Evolutionary conservation across 805 yeast species (phyloP).

Genomic region (Alloascoidea hylecoeti): DNA sequence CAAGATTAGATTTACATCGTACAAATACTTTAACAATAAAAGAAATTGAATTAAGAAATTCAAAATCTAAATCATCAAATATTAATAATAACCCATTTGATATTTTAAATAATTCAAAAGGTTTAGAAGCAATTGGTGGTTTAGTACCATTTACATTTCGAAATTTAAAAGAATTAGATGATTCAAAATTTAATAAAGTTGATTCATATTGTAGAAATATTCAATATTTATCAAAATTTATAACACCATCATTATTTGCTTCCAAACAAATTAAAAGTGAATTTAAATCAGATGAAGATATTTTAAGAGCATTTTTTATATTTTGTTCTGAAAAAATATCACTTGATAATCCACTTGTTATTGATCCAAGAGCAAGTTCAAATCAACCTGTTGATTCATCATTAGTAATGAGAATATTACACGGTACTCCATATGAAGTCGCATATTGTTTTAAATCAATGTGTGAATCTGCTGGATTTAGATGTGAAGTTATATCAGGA

Average conservation of each 20-base stretch:
- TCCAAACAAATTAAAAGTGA: slow-evolving; percentile 35
- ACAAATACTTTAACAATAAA: slow-evolving; percentile 52
- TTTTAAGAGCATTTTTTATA: slow-evolving; percentile 48
- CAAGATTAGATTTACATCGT: slow-evolving; percentile 50
- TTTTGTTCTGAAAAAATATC: slow-evolving; percentile 48
- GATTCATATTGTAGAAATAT: not conserved
- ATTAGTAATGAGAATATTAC: slow-evolving; percentile 24
- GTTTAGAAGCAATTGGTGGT: not conserved
- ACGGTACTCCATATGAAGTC: slow-evolving; percentile 56
- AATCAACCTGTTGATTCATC: slow-evolving; percentile 8
- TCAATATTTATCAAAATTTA: slow-evolving; percentile 14
- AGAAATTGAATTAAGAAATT: slow-evolving; percentile 49
- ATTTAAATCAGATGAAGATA: slow-evolving; percentile 39
- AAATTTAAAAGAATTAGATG: not conserved
- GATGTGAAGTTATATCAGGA: slow-evolving; percentile 69
- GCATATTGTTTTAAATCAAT: slow-evolving; percentile 66
- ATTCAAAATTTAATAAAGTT: not conserved
- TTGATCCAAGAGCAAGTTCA: not conserved
- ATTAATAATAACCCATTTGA: slow-evolving; percentile 32
- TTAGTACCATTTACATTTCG: not conserved
- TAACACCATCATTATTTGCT: slow-evolving; percentile 42
- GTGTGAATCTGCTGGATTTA: slow-evolving; percentile 54
- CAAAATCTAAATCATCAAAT: slow-evolving; percentile 41
- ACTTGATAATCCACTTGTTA: slow-evolving; percentile 19
- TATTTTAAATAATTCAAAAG: slow-evolving; percentile 2